Percentiles rank a stretch among this genome's conserved stretches.
phyloP scores from a whole-genome alignment of 352 stramenopile species.

The Pythium volutum region DNA sequence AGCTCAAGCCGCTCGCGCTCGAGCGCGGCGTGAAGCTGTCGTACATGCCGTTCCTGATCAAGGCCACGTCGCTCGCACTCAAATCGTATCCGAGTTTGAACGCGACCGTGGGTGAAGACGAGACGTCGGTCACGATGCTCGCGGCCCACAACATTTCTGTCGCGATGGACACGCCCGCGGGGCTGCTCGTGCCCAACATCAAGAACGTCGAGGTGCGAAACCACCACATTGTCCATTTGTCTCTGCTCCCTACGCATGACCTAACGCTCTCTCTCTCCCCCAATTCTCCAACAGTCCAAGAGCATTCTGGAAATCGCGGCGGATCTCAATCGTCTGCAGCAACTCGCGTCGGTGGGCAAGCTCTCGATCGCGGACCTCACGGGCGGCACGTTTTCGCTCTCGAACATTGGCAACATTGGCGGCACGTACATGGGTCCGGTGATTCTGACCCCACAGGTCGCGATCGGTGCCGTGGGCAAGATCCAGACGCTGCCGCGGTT shows the following conservation, averaged over 20 bases:
- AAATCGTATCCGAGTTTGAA: slow-evolving; percentile 95
- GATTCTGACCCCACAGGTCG: slow-evolving; percentile 95
- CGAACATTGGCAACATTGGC: slow-evolving; percentile 95
- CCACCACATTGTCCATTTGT: neutral
- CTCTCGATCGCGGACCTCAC: slow-evolving; percentile 85
- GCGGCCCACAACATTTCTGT: slow-evolving; percentile 97
- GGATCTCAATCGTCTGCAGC: slow-evolving; percentile 88
- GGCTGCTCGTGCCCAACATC: slow-evolving; percentile 96
- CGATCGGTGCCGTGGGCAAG: slow-evolving; percentile 96
- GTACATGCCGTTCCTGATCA: slow-evolving; percentile 97
- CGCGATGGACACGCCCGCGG: slow-evolving; percentile 96
- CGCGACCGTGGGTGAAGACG: slow-evolving; percentile 82
- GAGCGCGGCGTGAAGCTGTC: slow-evolving; percentile 88
- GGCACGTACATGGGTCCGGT: slow-evolving; percentile 97
- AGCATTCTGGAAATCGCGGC: slow-evolving; percentile 81
- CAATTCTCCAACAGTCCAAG: slow-evolving; percentile 40
- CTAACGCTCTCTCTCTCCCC: neutral
- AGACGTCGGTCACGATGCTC: slow-evolving; percentile 87
- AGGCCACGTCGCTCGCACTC: slow-evolving; percentile 92
- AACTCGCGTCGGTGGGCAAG: slow-evolving; percentile 75
- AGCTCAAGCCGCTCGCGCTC: slow-evolving; percentile 87
- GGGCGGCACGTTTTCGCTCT: slow-evolving; percentile 91
- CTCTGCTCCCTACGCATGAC: neutral
- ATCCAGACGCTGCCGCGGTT: slow-evolving; percentile 97
- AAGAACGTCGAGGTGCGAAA: slow-evolving; percentile 89